Conservation (phyloP, 2,329 filamentous ascomycete species). For the Teratosphaeria destructans region DNA sequence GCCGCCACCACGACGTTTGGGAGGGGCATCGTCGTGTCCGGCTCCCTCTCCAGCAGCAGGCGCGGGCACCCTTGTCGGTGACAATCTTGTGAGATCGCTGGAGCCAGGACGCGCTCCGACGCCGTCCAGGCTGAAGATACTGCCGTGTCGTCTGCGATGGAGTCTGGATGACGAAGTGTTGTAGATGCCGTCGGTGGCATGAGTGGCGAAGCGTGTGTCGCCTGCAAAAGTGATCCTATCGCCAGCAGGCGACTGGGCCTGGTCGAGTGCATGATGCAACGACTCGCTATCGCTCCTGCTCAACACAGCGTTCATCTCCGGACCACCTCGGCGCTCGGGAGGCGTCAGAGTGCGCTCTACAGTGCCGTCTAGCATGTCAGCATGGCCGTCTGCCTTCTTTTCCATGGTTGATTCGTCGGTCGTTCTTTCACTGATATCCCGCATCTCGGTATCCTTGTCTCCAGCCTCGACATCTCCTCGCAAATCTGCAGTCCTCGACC, state of each 20-base stretch:
- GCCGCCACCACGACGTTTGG: conserved; percentile 2
- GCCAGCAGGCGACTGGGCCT: neutral
- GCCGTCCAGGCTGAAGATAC: conserved; percentile 23
- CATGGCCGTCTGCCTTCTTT: neutral
- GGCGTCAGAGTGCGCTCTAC: conserved; percentile 5
- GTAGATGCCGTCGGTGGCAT: conserved; percentile 18
- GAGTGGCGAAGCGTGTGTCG: conserved; percentile 19
- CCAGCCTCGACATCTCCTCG: neutral
- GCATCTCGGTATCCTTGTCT: conserved; percentile 13
- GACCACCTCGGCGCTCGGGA: conserved; percentile 7
- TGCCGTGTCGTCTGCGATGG: conserved; percentile 11
- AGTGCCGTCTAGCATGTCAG: conserved; percentile 2
- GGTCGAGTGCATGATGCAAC: conserved; percentile 1
- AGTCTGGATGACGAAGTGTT: neutral
- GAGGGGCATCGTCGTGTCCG: neutral
- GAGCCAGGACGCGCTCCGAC: conserved; percentile 25
- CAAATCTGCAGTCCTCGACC: neutral
- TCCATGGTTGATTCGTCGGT: conserved; percentile 1
- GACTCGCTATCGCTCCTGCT: conserved; percentile 1
- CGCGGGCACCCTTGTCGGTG: neutral
- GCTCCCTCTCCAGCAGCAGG: neutral
- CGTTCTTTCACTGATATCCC: conserved; percentile 33
- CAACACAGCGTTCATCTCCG: conserved; percentile 9
- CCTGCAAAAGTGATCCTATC: conserved; percentile 21
- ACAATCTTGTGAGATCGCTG: conserved; percentile 12